A percentile compares a stretch with the other conserved stretches of the same genome.
Evolutionary conservation across 139 green algal species (phyloP).

Genomic region (Chlamydomonas sphaeroides): DNA sequence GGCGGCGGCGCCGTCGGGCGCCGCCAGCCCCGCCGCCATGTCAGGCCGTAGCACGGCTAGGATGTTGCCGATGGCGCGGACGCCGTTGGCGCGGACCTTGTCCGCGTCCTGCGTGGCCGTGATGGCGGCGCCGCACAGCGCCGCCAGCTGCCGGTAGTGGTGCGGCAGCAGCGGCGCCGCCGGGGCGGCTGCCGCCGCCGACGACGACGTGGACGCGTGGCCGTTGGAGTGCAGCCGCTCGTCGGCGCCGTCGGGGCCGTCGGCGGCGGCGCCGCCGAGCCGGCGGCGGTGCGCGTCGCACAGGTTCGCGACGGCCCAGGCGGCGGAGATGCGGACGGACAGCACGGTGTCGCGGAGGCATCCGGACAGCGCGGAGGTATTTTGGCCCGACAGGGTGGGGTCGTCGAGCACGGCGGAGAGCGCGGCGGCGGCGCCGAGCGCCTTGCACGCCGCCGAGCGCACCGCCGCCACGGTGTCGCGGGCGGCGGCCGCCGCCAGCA

Average conservation of each 20-base stretch:
- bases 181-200: too few species aligned
- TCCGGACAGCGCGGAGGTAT: background rate
- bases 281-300: conserved; percentile 44
- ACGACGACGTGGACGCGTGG: background rate
- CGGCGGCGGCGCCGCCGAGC: background rate
- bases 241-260: background rate
- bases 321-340: conserved; percentile 61
- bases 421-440: conserved; percentile 34
- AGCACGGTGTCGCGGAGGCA: conserved; percentile 39
- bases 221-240: background rate
- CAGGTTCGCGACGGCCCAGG: conserved; percentile 66
- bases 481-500: conserved; percentile 8
- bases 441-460: conserved; percentile 61
- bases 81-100: conserved; percentile 69
- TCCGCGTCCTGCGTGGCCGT: conserved; percentile 63
- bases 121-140: conserved; percentile 51
- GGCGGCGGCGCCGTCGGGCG: background rate
- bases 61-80: conserved; percentile 66
- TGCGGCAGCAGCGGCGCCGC: background rate
- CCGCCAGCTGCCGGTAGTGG: conserved; percentile 36
- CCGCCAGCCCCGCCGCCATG: conserved; percentile 4
- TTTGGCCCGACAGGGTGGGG: background rate
- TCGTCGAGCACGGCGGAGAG: conserved; percentile 13
- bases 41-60: conserved; percentile 39
- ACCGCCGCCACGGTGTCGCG: conserved; percentile 49